Evolutionary conservation across 2,329 filamentous ascomycete genomes (phyloP).

Genomic region (Penicillium sp.): DNA sequence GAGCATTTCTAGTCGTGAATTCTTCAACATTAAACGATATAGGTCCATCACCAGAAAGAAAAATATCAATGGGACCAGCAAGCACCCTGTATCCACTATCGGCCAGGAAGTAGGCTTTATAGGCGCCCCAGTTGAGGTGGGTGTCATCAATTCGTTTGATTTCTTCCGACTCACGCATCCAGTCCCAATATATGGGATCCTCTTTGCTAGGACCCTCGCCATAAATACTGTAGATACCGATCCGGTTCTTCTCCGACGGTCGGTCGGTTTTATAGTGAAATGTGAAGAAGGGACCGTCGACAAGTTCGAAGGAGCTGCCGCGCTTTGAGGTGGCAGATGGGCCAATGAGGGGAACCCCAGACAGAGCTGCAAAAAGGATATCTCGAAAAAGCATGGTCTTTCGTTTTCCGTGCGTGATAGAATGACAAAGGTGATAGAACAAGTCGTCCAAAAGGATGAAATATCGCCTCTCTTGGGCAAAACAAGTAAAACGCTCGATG

Average conservation of each 20-base stretch:
- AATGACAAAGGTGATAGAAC: background rate
- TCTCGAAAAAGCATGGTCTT: background rate
- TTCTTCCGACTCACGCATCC: background rate
- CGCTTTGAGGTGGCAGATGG: background rate
- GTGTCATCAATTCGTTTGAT: background rate
- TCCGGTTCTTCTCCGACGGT: background rate
- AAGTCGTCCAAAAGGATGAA: too few relatives aligned
- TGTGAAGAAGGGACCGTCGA: background rate
- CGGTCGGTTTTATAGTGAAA: background rate
- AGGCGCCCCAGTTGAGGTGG: background rate
- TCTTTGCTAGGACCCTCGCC: background rate
- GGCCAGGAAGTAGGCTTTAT: background rate
- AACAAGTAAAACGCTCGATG: background rate
- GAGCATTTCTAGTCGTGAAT: background rate
- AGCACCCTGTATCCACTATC: background rate
- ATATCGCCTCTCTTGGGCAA: too few relatives aligned
- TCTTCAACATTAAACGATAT: background rate
- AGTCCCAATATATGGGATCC: background rate
- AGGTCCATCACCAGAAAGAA: background rate
- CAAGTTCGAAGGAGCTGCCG: background rate
- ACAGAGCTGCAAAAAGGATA: background rate
- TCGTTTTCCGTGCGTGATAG: background rate
- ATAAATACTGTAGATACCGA: background rate
- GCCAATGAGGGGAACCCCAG: background rate
- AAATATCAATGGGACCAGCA: background rate